Evolutionary conservation across 2,329 filamentous ascomycete species (phyloP).

Genomic region (Dothideomycetes sp.): DNA sequence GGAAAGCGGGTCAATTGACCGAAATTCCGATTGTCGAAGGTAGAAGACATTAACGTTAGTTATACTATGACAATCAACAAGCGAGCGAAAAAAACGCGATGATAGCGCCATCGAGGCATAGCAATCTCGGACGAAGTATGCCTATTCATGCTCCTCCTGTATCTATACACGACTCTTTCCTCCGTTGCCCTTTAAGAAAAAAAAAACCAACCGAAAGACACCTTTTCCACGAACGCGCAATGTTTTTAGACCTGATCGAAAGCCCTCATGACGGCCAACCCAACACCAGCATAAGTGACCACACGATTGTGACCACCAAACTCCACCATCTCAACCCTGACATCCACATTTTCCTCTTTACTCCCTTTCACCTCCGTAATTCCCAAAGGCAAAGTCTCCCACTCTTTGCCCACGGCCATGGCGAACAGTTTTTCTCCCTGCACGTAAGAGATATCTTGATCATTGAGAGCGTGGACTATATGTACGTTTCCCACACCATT

Average conservation of each 20-base stretch:
- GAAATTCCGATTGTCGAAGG: too few relatives aligned
- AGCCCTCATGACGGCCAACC: slow-evolving; percentile 55
- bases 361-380: slow-evolving; percentile 25
- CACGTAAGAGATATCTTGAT: slow-evolving; percentile 69
- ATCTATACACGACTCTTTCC: too few relatives aligned
- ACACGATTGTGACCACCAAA: slow-evolving; percentile 56
- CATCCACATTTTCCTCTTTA: slow-evolving; percentile 20
- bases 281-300: slow-evolving; percentile 55
- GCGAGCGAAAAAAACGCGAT: too few relatives aligned
- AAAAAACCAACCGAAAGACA: too few relatives aligned
- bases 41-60: too few relatives aligned
- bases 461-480: slow-evolving; percentile 71
- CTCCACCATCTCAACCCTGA: slow-evolving; percentile 36
- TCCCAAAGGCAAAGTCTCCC: slow-evolving; percentile 20
- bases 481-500: slow-evolving; percentile 42
- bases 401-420: slow-evolving; percentile 42
- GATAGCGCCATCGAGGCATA: too few relatives aligned
- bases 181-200: too few relatives aligned
- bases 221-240: too few relatives aligned
- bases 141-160: too few relatives aligned
- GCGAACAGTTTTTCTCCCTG: slow-evolving; percentile 58
- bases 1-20: too few relatives aligned
- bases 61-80: too few relatives aligned
- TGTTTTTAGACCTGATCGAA: slow-evolving; percentile 41
- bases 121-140: too few relatives aligned